These are phyloP conservation scores for Metarhizium album DNA, from an alignment of 2,329 filamentous ascomycete genomes.

Conservation along the genomic window DNA sequence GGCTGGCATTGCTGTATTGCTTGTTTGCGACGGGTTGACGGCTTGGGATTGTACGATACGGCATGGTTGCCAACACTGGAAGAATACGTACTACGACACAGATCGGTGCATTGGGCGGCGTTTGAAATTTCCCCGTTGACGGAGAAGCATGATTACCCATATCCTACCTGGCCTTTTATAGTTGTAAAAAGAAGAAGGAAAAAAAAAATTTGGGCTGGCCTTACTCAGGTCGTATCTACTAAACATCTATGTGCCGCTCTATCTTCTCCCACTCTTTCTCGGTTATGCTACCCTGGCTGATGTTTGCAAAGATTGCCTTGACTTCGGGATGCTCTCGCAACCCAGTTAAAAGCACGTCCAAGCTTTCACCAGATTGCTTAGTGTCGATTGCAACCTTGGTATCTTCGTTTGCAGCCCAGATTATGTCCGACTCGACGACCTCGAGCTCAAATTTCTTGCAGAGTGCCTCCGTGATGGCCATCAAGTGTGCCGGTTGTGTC, in stretches of 20 bases:
- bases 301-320: slow-evolving; percentile 70
- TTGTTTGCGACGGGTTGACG: background rate
- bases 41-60: slow-evolving; percentile 5
- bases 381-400: slow-evolving; percentile 56
- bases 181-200: too few relatives aligned
- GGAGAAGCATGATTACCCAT: background rate
- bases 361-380: slow-evolving; percentile 39
- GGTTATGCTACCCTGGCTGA: slow-evolving; percentile 35
- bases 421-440: slow-evolving; percentile 65
- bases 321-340: slow-evolving; percentile 61
- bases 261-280: slow-evolving; percentile 45
- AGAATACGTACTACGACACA: background rate
- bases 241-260: slow-evolving; percentile 42
- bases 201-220: too few relatives aligned
- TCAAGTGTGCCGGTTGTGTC: slow-evolving; percentile 24
- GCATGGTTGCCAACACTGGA: background rate
- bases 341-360: slow-evolving; percentile 49
- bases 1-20: background rate
- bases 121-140: background rate
- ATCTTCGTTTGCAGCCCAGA: slow-evolving; percentile 77
- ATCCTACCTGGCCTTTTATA: background rate
- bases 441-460: slow-evolving; percentile 52
- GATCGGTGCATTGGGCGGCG: background rate
- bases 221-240: slow-evolving; percentile 11
- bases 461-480: slow-evolving; percentile 34